These are phyloP conservation scores for Phytophthora constricta DNA, from an alignment of 352 stramenopile species.

Conservation along the genomic window DNA sequence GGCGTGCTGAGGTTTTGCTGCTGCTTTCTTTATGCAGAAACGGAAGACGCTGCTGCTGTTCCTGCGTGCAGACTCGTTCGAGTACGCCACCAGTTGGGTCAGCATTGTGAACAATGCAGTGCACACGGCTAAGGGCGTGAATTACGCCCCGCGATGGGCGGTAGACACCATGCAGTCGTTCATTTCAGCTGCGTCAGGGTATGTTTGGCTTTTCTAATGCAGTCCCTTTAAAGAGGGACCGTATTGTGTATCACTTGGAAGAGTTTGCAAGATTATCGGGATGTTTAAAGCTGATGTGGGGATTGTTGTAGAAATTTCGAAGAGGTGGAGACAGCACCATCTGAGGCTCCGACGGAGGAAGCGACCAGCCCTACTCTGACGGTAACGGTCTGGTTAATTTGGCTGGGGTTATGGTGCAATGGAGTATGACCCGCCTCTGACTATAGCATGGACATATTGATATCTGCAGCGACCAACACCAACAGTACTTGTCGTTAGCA, in stretches of 20 bases:
- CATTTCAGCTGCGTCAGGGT: slow-evolving; percentile 69
- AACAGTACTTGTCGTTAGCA: slow-evolving; percentile 68
- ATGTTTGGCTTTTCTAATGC: slow-evolving; percentile 11
- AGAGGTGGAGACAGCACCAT: slow-evolving; percentile 26
- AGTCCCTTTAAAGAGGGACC: background rate
- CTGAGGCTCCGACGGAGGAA: slow-evolving; percentile 33
- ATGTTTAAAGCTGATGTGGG: background rate
- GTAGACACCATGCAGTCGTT: slow-evolving; percentile 80
- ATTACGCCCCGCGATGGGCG: slow-evolving; percentile 73
- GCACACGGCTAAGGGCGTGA: slow-evolving; percentile 68
- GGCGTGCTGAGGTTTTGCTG: background rate
- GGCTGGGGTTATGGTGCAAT: background rate
- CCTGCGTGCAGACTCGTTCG: slow-evolving; percentile 74
- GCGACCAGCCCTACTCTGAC: slow-evolving; percentile 7
- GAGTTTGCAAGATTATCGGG: background rate
- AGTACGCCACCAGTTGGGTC: slow-evolving; percentile 76
- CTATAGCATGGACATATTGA: background rate
- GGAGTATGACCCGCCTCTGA: slow-evolving; percentile 18
- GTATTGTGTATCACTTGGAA: no score
- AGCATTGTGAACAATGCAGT: slow-evolving; percentile 83
- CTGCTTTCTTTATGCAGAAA: slow-evolving; percentile 45
- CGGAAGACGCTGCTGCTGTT: slow-evolving; percentile 83
- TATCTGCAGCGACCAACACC: slow-evolving; percentile 30
- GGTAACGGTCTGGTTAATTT: slow-evolving; percentile 16
- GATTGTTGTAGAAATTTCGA: slow-evolving; percentile 42